A percentile compares a stretch with the other conserved stretches of the same genome.
These are phyloP conservation scores for Melanopsichium pennsylvanicum DNA, from an alignment of 1,284 basidiomycete genomes.

Conservation along the genomic window DNA sequence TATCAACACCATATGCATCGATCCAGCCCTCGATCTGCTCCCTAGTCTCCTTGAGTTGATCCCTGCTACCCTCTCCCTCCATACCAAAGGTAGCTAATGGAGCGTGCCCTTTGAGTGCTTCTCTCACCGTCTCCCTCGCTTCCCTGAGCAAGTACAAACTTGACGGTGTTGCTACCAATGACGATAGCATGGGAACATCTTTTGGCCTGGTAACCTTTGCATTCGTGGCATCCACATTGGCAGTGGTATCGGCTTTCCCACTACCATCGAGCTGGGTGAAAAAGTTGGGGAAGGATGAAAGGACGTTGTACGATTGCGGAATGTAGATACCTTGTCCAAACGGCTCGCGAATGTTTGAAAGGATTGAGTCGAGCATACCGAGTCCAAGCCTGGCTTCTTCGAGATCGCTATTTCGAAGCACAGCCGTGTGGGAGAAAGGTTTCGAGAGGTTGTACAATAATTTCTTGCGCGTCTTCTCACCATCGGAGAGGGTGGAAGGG, in stretches of 20 bases:
- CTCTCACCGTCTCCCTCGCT: slow-evolving; percentile 35
- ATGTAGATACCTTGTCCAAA: slow-evolving; percentile 41
- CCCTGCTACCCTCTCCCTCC: slow-evolving; percentile 41
- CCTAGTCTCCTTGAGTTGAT: slow-evolving; percentile 54
- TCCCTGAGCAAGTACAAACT: slow-evolving; percentile 35
- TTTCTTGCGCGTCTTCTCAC: not conserved
- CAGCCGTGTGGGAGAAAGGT: slow-evolving; percentile 27
- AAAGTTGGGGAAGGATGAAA: slow-evolving; percentile 45
- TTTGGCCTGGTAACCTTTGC: slow-evolving; percentile 8
- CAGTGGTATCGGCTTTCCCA: slow-evolving; percentile 7
- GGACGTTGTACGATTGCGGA: slow-evolving; percentile 48
- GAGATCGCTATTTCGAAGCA: slow-evolving; percentile 30
- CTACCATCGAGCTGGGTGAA: slow-evolving; percentile 34
- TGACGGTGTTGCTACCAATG: slow-evolving; percentile 42
- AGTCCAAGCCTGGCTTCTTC: slow-evolving; percentile 22
- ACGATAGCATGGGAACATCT: slow-evolving; percentile 41
- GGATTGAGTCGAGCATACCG: slow-evolving; percentile 39
- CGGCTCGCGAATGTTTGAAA: slow-evolving; percentile 20
- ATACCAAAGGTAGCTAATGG: slow-evolving; percentile 51
- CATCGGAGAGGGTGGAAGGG: slow-evolving; percentile 3
- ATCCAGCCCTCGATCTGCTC: slow-evolving; percentile 56
- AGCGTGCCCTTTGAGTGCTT: slow-evolving; percentile 46
- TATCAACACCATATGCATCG: slow-evolving; percentile 47
- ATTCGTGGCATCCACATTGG: not conserved
- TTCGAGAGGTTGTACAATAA: slow-evolving; percentile 25